Base-by-base conservation (phyloP, 2,329 filamentous ascomycete species). In the Fusarium sp. region DNA sequence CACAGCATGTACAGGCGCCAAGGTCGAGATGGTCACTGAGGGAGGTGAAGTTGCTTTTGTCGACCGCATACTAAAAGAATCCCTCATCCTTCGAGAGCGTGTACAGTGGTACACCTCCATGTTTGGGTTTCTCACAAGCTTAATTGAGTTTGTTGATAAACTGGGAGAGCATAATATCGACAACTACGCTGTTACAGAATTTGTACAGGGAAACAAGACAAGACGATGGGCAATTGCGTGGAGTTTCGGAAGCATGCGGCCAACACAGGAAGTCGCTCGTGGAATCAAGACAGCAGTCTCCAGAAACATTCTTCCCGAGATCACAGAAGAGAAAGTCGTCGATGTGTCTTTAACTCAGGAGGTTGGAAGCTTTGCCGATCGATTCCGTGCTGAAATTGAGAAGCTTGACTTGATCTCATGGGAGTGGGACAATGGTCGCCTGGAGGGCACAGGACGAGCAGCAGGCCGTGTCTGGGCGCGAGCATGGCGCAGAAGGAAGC, bases 91-190 rank as follows among this genome's bases (percentile, higher is more conserved):
- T 3, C 80, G 82, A 19, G 82, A 85, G 1, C 83, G 84, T 11
- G 88, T 97, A 1, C 86, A 87, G 62, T 99, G 96, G 96, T 98
- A 96, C 78, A 96, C 91, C 1, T 89, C 90, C 54, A 96, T 98
- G 93, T 82, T 98, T 0, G 94, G 95, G 0, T 96, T 96, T 73
- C 82, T 92, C 30, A 84, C 85, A 0, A 94, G 90, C 68, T 82
- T 92, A 4, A 83, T 91, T 1, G 81, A 83, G 1, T 78, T 90
- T 1, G 80, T 97, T 0, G 83, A 89, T 7, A 83, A 84, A 51
- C 82, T 91, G 6, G 85, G 85, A 17, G 79, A 84, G 4, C 75
- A 84, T 11, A 82, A 80, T 0, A 85, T 96, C 37, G 82, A 83
- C 37, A 99, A 98, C 75, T 97, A 90, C 71, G 94, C 93, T 0